Conservation (phyloP, 2,329 filamentous ascomycete species). For the Alternaria hordeiaustralica region DNA sequence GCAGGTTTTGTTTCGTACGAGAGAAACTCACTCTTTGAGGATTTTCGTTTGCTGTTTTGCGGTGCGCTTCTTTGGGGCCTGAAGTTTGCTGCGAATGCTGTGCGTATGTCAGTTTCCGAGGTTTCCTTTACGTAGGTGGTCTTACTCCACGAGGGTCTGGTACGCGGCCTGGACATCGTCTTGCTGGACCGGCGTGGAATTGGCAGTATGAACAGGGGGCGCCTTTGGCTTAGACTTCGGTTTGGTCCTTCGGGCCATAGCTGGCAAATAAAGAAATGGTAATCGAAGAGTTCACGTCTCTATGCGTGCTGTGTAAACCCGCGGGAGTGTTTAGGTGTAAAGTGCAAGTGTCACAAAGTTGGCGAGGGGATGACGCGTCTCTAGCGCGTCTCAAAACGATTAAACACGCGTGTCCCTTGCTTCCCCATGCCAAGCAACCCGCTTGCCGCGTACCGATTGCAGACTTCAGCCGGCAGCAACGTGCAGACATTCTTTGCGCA, state of each 20-base stretch:
- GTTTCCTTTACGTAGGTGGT: background rate
- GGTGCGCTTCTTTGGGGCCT: background rate
- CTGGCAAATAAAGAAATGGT: background rate
- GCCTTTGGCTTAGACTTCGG: background rate
- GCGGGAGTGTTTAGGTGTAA: background rate
- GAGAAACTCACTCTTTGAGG: background rate
- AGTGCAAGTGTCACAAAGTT: background rate
- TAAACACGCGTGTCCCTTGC: background rate
- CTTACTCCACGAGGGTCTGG: background rate
- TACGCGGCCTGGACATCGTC: background rate
- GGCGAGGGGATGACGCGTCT: background rate
- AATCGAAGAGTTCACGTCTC: background rate
- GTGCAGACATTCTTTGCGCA: background rate
- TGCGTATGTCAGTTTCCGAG: background rate
- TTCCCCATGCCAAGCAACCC: background rate
- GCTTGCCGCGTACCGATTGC: background rate
- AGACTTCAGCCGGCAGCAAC: background rate
- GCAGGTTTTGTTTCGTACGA: background rate
- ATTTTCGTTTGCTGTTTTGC: background rate
- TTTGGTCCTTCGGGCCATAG: background rate
- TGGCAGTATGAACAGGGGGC: background rate
- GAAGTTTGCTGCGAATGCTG: background rate
- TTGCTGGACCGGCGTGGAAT: background rate
- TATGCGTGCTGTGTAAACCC: background rate
- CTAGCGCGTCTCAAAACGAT: background rate